phyloP scores from a whole-genome alignment of 2,329 filamentous ascomycete species.

The Davidsoniella virescens region DNA sequence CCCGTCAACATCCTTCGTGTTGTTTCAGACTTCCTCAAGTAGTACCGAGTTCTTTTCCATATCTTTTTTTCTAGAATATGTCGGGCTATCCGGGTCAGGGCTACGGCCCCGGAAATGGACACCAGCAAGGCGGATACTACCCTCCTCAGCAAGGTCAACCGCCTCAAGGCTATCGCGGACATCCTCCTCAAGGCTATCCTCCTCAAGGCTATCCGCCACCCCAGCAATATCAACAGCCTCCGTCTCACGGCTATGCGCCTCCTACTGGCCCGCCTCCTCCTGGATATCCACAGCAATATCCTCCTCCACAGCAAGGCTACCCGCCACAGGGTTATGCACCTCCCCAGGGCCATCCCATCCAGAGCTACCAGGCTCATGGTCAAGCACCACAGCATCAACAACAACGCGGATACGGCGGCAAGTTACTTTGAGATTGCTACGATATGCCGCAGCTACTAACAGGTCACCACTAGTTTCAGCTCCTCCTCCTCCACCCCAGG shows the following conservation, averaged over 20 bases:
- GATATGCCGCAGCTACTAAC: neutral
- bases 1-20: too few relatives aligned
- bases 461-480: neutral
- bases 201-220: conserved; percentile 9
- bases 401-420: conserved; percentile 12
- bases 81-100: conserved; percentile 12
- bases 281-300: neutral
- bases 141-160: conserved; percentile 14
- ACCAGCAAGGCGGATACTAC: conserved; percentile 14
- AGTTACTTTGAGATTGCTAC: too few relatives aligned
- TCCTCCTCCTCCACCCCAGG: conserved; percentile 50
- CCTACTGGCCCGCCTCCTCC: neutral
- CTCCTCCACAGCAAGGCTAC: neutral
- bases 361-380: conserved; percentile 1
- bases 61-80: neutral
- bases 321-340: conserved; percentile 3
- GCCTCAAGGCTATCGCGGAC: conserved; percentile 15
- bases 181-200: conserved; percentile 4
- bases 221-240: conserved; percentile 1
- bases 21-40: too few relatives aligned
- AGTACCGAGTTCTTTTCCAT: neutral
- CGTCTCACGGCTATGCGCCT: conserved; percentile 1
- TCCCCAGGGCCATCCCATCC: neutral
- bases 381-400: conserved; percentile 12
- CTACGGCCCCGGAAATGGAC: conserved; percentile 17